These are phyloP conservation scores for Croton laevigatus DNA, from an alignment of 441 rosid genomes.

Conservation along the genomic window DNA sequence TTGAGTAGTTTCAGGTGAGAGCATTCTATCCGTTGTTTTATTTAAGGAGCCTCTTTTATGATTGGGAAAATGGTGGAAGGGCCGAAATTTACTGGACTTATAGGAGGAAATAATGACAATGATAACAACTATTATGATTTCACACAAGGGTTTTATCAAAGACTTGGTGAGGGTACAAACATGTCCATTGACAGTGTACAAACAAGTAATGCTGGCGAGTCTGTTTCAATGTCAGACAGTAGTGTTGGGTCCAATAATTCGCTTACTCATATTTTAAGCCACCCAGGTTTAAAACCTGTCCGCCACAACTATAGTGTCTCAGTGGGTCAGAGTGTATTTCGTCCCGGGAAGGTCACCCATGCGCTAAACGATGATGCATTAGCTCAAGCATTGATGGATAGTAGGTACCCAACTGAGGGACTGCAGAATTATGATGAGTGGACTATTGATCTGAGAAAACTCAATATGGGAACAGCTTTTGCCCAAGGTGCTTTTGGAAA, in stretches of 20 bases:
- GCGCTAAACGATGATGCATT: constrained; percentile 81
- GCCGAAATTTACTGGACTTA: constrained; percentile 52
- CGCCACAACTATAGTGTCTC: constrained; percentile 44
- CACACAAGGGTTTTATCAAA: constrained; percentile 77
- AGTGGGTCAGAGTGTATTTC: constrained; percentile 69
- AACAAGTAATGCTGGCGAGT: constrained; percentile 81
- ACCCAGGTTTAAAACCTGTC: constrained; percentile 71
- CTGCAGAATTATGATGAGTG: constrained; percentile 74
- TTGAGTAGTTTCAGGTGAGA: constrained; percentile 23
- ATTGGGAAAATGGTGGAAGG: constrained; percentile 69
- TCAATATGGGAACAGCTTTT: constrained; percentile 84
- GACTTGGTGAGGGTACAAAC: constrained; percentile 81
- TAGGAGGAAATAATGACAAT: constrained; percentile 47
- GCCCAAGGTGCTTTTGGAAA: constrained; percentile 99
- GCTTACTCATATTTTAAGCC: constrained; percentile 72
- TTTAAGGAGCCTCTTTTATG: constrained; percentile 34
- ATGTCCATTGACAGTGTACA: constrained; percentile 92
- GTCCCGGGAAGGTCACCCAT: constrained; percentile 67
- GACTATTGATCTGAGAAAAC: constrained; percentile 87
- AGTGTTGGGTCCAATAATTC: constrained; percentile 91
- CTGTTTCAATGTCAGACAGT: constrained; percentile 90
- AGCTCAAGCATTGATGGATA: constrained; percentile 81
- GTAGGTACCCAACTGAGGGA: constrained; percentile 57
- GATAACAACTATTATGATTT: constrained; percentile 67
- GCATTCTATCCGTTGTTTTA: constrained; percentile 11